A percentile compares a stretch with the other conserved stretches of the same genome.
phyloP scores from a whole-genome alignment of 306 rosid species.

The Neltuma alba region DNA sequence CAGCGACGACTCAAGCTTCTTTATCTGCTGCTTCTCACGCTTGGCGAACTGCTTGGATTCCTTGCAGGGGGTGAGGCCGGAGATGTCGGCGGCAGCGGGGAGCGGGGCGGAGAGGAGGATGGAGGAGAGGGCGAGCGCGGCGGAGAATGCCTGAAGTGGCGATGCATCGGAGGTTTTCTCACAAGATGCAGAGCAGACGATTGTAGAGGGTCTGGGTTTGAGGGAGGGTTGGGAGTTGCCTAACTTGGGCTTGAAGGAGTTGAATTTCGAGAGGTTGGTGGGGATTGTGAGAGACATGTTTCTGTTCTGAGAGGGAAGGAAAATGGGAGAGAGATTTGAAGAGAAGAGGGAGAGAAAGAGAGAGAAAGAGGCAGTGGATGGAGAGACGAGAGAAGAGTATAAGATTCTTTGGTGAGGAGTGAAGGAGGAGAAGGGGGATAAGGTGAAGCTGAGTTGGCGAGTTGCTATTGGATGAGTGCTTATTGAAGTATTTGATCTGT shows the following conservation, averaged over 20 bases:
- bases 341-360: slow-evolving; percentile 27
- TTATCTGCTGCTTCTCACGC: slow-evolving; percentile 77
- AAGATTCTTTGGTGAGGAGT: slow-evolving; percentile 73
- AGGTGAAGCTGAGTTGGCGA: slow-evolving; percentile 78
- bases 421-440: slow-evolving; percentile 45
- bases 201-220: slow-evolving; percentile 37
- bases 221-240: slow-evolving; percentile 35
- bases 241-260: slow-evolving; percentile 58
- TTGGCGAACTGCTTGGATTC: slow-evolving; percentile 93
- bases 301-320: background rate
- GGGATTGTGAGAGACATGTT: slow-evolving; percentile 91
- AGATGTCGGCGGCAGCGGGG: slow-evolving; percentile 87
- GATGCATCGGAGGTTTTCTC: slow-evolving; percentile 32
- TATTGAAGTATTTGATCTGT: slow-evolving; percentile 7
- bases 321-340: background rate
- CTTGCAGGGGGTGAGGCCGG: slow-evolving; percentile 93
- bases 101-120: slow-evolving; percentile 75
- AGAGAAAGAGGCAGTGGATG: background rate
- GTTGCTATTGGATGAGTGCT: slow-evolving; percentile 54
- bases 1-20: slow-evolving; percentile 78
- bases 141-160: slow-evolving; percentile 76
- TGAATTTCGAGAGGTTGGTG: slow-evolving; percentile 70
- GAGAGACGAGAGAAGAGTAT: slow-evolving; percentile 44
- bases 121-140: slow-evolving; percentile 91
- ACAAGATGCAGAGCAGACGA: slow-evolving; percentile 44